A percentile compares a stretch with the other conserved stretches of the same genome.
phyloP scores from a whole-genome alignment of 768 basidiomycete genomes.

The Podaxis sp. region DNA sequence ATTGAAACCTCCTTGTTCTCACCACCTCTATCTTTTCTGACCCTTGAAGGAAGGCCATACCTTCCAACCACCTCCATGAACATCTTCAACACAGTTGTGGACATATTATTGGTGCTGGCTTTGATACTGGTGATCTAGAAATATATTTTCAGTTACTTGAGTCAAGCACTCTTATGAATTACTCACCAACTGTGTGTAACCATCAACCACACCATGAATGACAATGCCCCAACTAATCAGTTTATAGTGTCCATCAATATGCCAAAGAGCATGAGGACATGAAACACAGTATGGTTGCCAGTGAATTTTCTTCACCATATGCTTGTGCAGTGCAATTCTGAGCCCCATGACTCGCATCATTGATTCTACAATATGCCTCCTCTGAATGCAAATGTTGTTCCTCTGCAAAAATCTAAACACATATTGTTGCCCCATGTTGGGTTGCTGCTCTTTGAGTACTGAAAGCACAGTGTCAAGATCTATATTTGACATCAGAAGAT shows the following conservation, averaged over 20 bases:
- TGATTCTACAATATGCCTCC: neutral
- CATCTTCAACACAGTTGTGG: too few relatives aligned
- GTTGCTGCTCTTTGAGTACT: neutral
- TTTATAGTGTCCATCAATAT: neutral
- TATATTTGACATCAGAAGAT: neutral
- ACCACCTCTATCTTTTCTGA: too few relatives aligned
- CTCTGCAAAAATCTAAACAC: neutral
- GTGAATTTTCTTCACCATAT: neutral
- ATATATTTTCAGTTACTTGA: too few relatives aligned
- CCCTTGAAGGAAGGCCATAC: too few relatives aligned
- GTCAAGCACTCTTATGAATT: too few relatives aligned
- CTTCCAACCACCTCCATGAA: too few relatives aligned
- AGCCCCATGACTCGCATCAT: neutral
- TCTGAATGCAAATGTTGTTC: neutral
- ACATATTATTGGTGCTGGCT: too few relatives aligned
- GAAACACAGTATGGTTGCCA: neutral
- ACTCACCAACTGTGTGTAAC: neutral
- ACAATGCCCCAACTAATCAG: neutral
- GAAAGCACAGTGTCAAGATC: neutral
- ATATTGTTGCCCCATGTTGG: neutral
- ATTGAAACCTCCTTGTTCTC: too few relatives aligned
- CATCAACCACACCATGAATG: neutral
- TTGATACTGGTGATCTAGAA: too few relatives aligned
- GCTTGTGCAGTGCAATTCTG: neutral
- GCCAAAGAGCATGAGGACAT: neutral